Percentiles rank a stretch among this genome's conserved stretches.
These are phyloP conservation scores for Marasmius oreades DNA, from an alignment of 1,284 basidiomycete genomes.

Conservation along the genomic window DNA sequence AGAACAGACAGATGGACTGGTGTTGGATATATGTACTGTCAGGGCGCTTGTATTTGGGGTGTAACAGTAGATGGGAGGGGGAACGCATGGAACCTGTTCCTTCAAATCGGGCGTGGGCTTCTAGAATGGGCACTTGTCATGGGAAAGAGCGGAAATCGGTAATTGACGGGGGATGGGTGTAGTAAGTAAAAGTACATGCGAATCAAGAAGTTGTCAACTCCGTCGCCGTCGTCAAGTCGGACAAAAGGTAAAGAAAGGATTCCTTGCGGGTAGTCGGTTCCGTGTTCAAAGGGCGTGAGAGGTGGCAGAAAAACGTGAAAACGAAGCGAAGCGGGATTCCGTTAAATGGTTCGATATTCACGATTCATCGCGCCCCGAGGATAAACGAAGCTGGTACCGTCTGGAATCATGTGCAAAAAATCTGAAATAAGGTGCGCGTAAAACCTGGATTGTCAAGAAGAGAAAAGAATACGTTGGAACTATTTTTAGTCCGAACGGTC, in stretches of 20 bases:
- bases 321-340: too few relatives aligned
- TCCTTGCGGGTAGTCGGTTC: background rate
- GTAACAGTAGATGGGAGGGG: background rate
- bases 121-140: background rate
- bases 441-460: too few relatives aligned
- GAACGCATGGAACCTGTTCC: background rate
- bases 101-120: background rate
- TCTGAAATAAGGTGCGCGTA: too few relatives aligned
- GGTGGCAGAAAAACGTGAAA: too few relatives aligned
- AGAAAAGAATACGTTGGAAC: background rate
- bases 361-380: too few relatives aligned
- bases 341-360: too few relatives aligned
- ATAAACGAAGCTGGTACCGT: too few relatives aligned
- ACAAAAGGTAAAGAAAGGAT: background rate
- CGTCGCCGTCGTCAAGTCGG: background rate
- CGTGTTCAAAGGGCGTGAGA: too few relatives aligned
- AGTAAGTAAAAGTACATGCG: background rate
- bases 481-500: too few relatives aligned
- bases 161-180: background rate
- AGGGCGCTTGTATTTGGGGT: too few relatives aligned
- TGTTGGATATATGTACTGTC: background rate
- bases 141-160: background rate
- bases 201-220: background rate
- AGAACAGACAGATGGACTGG: background rate
- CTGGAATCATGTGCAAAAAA: too few relatives aligned